A percentile compares a stretch with the other conserved stretches of the same genome.
Conservation (phyloP, 805 yeast genomes). For the Candida coleopterorum region DNA sequence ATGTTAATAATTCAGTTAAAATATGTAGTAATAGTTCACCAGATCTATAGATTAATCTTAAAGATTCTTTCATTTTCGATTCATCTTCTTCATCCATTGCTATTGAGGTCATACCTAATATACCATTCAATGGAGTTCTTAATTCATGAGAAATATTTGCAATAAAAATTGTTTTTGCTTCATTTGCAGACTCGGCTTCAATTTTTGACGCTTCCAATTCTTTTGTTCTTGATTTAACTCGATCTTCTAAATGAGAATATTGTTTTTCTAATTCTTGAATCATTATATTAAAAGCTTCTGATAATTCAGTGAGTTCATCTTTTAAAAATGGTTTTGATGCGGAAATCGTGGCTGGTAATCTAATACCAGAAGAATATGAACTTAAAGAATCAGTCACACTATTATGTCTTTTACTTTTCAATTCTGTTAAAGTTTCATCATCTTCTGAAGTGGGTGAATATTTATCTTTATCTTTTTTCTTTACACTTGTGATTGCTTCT, state of each 20-base stretch:
- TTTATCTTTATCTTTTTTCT: slow-evolving; percentile 14
- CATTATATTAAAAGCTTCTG: slow-evolving; percentile 89
- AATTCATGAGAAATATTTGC: slow-evolving; percentile 51
- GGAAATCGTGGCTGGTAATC: slow-evolving; percentile 35
- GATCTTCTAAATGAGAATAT: slow-evolving; percentile 77
- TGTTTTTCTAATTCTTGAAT: slow-evolving; percentile 81
- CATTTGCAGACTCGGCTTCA: slow-evolving; percentile 92
- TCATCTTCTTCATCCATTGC: slow-evolving; percentile 83
- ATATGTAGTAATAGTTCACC: slow-evolving; percentile 88
- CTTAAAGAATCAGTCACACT: slow-evolving; percentile 33
- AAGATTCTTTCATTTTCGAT: slow-evolving; percentile 61
- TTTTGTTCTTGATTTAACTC: slow-evolving; percentile 79
- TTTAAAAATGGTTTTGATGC: slow-evolving; percentile 45
- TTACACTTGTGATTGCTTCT: slow-evolving; percentile 55
- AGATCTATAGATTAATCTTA: slow-evolving; percentile 79
- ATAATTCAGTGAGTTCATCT: slow-evolving; percentile 84
- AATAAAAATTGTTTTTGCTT: slow-evolving; percentile 69
- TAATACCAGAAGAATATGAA: slow-evolving; percentile 32
- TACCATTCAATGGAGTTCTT: slow-evolving; percentile 94
- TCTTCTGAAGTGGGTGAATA: not conserved
- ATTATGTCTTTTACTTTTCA: slow-evolving; percentile 15
- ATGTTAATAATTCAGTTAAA: slow-evolving; percentile 84
- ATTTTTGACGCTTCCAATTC: slow-evolving; percentile 85
- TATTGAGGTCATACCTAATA: slow-evolving; percentile 89
- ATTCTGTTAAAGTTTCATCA: not conserved